Evolutionary conservation across 768 basidiomycete species (phyloP), one percentile per base, ranked within the genome.

Genomic region (Roridomyces roridus): DNA sequence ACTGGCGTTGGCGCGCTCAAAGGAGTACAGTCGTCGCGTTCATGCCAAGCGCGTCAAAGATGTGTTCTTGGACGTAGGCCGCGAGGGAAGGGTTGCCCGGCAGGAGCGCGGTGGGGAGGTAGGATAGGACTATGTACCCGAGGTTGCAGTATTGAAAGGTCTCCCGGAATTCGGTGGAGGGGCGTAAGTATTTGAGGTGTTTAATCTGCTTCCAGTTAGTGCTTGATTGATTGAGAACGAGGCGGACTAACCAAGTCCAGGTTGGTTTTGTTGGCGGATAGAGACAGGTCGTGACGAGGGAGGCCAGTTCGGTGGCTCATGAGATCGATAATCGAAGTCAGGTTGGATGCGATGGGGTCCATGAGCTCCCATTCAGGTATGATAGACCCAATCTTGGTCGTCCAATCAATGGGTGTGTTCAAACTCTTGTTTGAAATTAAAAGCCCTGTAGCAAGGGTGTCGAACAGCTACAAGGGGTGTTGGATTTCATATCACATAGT

Each of bases 31-130:
- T 74, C 3, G 72, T 68, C 10, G 66, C 64, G 1, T 52, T 61
- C 57, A 74, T 50, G 2, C 69, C 68, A 0, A 73, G 64, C 11
- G 66, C 66, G 6, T 66, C 66, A 10, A 74, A 65, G 20, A 74
- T 71, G 37, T 70, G 61, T 21, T 71, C 57, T 40, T 69, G 65
- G 39, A 73, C 72, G 63, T 70, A 74, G n/a, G 61, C 62, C 10
- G 68, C 64, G 40, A 71, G 65, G 6, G 68, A 59, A 1, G 62
- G 60, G 34, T 67, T 67, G 12, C 67, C 67, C 4, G 67, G 66
- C 9, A 68, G 58, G 26, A 72, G 60, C 1, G 51, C 51, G 1
- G 70, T 65, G 0, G 69, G 72, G 18, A 75, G 51, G 46, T 68
- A 68, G 0, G 72, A 70, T 14, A 74, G 46, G 3, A 67, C 44